phyloP scores from a whole-genome alignment of 2,329 filamentous ascomycete genomes.

The Cladosporium sp. region DNA sequence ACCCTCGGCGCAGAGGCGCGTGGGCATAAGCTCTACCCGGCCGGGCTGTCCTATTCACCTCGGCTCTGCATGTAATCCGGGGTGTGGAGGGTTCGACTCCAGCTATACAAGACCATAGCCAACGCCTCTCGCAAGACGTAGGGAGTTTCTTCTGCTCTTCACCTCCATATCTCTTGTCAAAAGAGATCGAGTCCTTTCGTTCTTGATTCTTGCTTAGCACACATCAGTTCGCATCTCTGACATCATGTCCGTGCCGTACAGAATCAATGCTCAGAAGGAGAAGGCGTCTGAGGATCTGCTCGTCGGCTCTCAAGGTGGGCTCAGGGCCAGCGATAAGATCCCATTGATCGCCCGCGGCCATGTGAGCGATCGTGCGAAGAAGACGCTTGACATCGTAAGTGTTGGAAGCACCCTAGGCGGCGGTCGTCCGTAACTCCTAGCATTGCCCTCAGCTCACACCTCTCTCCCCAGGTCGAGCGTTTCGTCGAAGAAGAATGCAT shows the following conservation, averaged over 20 bases:
- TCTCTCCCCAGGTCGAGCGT: conserved; percentile 63
- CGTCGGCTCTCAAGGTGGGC: conserved; percentile 24
- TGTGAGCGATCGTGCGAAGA: conserved; percentile 78
- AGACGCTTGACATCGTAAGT: conserved; percentile 68
- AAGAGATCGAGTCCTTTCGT: no score
- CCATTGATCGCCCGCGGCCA: conserved; percentile 53
- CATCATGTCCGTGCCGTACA: conserved; percentile 33
- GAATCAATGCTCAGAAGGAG: conserved; percentile 23
- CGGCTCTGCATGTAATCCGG: conserved; percentile 11
- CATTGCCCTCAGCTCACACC: not conserved
- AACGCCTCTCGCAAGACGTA: not conserved
- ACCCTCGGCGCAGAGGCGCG: conserved; percentile 2
- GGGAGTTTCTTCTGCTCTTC: not conserved
- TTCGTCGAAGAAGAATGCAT: conserved; percentile 92
- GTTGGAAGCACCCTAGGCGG: not conserved
- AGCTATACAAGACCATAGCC: conserved; percentile 5
- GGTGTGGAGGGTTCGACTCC: not conserved
- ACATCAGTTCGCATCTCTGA: not conserved
- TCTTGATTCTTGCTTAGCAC: no score
- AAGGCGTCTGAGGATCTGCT: conserved; percentile 29
- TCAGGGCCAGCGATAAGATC: conserved; percentile 49
- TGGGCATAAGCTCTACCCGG: not conserved
- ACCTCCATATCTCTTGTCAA: no score
- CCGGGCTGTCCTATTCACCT: not conserved
- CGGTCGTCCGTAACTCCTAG: not conserved